Evolutionary conservation across 805 yeast species (phyloP).

Genomic region (Lachancea quebecensis): DNA sequence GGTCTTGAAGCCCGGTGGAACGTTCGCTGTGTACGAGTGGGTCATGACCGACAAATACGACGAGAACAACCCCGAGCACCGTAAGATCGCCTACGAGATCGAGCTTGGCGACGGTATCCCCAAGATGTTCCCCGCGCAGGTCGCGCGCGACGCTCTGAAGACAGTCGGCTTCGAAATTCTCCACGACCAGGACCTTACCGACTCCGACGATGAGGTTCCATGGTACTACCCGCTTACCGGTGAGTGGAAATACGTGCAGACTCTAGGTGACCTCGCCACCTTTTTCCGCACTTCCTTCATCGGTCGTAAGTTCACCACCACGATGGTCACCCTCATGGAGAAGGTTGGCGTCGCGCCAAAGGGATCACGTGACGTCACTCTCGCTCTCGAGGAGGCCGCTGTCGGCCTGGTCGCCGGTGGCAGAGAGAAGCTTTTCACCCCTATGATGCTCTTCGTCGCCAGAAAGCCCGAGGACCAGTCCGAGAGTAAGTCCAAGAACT

Average conservation of each 20-base stretch:
- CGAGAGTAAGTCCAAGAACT: too few relatives aligned
- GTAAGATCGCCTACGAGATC: slow-evolving; percentile 92
- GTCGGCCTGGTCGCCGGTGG: slow-evolving; percentile 93
- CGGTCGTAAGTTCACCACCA: slow-evolving; percentile 84
- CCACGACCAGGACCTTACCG: slow-evolving; percentile 77
- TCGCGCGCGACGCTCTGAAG: slow-evolving; percentile 81
- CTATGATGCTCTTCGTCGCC: slow-evolving; percentile 91
- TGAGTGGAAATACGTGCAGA: slow-evolving; percentile 82
- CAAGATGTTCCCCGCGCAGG: slow-evolving; percentile 81
- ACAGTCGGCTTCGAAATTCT: slow-evolving; percentile 81
- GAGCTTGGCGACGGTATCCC: slow-evolving; percentile 99
- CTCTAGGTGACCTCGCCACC: slow-evolving; percentile 69
- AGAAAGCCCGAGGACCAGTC: slow-evolving; percentile 54
- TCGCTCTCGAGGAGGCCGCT: slow-evolving; percentile 95
- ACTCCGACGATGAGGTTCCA: slow-evolving; percentile 73
- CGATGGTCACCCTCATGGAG: slow-evolving; percentile 76
- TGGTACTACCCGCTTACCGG: slow-evolving; percentile 98
- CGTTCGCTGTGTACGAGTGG: slow-evolving; percentile 98
- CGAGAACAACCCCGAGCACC: slow-evolving; percentile 78
- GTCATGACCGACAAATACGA: slow-evolving; percentile 95
- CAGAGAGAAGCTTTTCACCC: slow-evolving; percentile 81
- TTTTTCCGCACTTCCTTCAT: slow-evolving; percentile 79
- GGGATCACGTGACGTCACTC: slow-evolving; percentile 85
- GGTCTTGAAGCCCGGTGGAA: slow-evolving; percentile 96
- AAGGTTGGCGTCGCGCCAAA: slow-evolving; percentile 82